Base-by-base conservation (phyloP, 129 eudicot genomes). In the Mikania micrantha region DNA sequence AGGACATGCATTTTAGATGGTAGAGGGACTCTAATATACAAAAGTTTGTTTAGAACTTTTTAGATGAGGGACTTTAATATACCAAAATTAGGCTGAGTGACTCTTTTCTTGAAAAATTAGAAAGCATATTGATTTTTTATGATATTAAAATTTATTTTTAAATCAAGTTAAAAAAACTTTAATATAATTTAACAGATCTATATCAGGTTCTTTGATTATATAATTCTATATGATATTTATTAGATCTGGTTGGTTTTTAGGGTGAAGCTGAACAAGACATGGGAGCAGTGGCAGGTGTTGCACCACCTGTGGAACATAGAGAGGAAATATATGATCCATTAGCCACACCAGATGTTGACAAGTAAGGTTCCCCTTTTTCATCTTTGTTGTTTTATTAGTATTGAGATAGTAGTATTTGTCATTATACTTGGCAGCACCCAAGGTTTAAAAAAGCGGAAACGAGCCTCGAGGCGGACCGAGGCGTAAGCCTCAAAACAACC, bases 311-410 rank as follows among this genome's bases (percentile, higher is more conserved):
- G 67, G 98, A 93, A 69, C 89, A 78, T 9, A 88, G 83, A 66
- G 95, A 88, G 63, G 98, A 93, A 61, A 60, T 80, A 21, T 83
- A 84, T 39, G 96, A 93, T 69, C 98, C 96, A 10, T 67, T 93
- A 73, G 90, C 96, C 29, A 72, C 95, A 42, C 96, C 98, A 13
- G 96, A 93, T 64, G 92, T 93, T 75, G 92, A 93, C 82, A 82
- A 83, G 96, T 88, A 80, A 61, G 69, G 64, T 69, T 60, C 25
- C 22, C 6, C 19, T 2, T 27, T 56, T 4, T 40, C n/a, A 8
- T 63, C 11, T 13, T 59, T 35, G 31, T 9, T 40, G 24, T 53
- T 10, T 9, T 24, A 21, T 24, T 11, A 22, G 22, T 24, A 4
- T 52, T 22, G 15, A 22, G 10, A 52, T 11, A 4, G n/a, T n/a